phyloP scores from a whole-genome alignment of 768 basidiomycete genomes.

The Russula sp. region DNA sequence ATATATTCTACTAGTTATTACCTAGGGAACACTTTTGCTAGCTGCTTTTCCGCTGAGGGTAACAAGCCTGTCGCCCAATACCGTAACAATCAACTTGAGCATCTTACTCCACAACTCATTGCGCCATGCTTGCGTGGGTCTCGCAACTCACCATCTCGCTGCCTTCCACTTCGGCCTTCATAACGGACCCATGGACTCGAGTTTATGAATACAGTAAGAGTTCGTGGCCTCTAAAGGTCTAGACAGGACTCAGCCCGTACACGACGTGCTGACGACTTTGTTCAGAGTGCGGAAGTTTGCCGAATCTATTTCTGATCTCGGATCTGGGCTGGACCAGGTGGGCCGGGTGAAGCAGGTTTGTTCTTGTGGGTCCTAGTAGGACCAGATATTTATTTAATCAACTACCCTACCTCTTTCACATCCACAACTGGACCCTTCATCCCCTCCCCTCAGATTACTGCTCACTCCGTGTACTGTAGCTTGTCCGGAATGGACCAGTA shows the following conservation, averaged over 20 bases:
- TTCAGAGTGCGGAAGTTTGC: slow-evolving; percentile 13
- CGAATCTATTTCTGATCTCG: slow-evolving; percentile 15
- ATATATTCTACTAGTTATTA: neutral
- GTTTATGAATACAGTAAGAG: neutral
- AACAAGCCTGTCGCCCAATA: neutral
- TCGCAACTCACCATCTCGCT: neutral
- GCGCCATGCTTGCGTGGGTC: neutral
- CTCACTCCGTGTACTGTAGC: neutral
- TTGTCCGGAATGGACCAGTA: neutral
- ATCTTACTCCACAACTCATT: slow-evolving; percentile 4
- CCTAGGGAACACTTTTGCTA: neutral
- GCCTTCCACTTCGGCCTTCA: neutral
- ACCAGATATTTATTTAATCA: slow-evolving; percentile 16
- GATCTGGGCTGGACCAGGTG: slow-evolving; percentile 14
- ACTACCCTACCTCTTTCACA: neutral
- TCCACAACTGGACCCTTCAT: slow-evolving; percentile 8
- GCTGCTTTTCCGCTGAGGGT: neutral
- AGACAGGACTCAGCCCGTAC: neutral
- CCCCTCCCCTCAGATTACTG: neutral
- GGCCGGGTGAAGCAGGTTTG: slow-evolving; percentile 6
- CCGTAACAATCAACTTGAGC: slow-evolving; percentile 1
- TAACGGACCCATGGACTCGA: neutral
- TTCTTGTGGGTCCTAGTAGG: slow-evolving; percentile 14
- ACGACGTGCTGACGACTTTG: slow-evolving; percentile 14
- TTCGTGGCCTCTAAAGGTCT: neutral